phyloP scores from a whole-genome alignment of 345 rosid genomes.

The Pugionium dolabratum region DNA sequence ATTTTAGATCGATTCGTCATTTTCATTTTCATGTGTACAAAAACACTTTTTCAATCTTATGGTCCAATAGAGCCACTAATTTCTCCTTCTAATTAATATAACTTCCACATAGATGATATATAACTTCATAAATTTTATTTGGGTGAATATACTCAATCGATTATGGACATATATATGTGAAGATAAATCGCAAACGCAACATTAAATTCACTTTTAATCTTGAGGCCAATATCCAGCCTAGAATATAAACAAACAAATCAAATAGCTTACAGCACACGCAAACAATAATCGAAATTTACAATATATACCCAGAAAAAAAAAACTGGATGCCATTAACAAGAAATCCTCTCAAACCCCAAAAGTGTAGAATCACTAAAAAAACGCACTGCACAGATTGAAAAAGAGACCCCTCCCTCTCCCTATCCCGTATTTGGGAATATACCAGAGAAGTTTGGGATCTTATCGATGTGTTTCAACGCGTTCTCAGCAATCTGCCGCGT shows the following conservation, averaged over 20 bases:
- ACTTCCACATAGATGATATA: no score
- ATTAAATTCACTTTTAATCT: not conserved
- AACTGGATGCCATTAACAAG: constrained; percentile 33
- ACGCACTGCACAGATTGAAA: constrained; percentile 16
- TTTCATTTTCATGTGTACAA: no score
- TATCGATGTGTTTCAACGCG: constrained; percentile 82
- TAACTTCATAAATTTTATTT: no score
- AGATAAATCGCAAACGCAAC: no score
- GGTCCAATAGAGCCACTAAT: not conserved
- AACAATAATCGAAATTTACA: constrained; percentile 36
- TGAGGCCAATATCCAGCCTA: constrained; percentile 4
- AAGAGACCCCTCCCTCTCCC: constrained; percentile 10
- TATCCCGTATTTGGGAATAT: constrained; percentile 64
- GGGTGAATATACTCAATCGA: no score
- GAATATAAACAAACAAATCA: constrained; percentile 31
- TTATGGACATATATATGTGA: no score
- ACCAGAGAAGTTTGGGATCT: constrained; percentile 92
- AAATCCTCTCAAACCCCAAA: constrained; percentile 28
- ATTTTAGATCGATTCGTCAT: no score
- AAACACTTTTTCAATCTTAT: not conserved
- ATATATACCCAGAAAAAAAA: constrained; percentile 34
- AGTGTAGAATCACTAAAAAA: constrained; percentile 24
- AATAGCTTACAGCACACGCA: constrained; percentile 36
- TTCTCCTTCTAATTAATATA: no score
- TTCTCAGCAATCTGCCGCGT: constrained; percentile 90